A percentile compares a stretch with the other conserved stretches of the same genome.
phyloP scores from a whole-genome alignment of 108 stramenopile genomes.

The Parmales sp. region DNA sequence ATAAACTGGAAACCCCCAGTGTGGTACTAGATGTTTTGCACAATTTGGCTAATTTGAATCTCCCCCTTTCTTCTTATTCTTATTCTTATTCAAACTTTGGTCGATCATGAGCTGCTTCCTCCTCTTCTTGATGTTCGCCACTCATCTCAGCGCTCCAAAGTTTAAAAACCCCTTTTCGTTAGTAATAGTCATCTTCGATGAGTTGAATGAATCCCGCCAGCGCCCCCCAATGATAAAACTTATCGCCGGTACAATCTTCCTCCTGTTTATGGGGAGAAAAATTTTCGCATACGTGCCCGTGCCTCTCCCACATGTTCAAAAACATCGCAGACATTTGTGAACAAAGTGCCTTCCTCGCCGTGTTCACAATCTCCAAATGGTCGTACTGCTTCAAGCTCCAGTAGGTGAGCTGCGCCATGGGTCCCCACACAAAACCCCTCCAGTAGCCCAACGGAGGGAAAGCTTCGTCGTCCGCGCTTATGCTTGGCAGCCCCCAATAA shows the following conservation, averaged over 20 bases:
- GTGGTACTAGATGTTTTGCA: too few species aligned
- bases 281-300: slow-evolving; percentile 29
- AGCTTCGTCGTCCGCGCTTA: slow-evolving; percentile 26
- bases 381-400: slow-evolving; percentile 14
- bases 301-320: slow-evolving; percentile 14
- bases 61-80: too few species aligned
- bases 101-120: too few species aligned
- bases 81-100: too few species aligned
- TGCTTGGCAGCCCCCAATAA: slow-evolving; percentile 29
- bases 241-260: slow-evolving; percentile 19
- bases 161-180: too few species aligned
- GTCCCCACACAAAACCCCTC: slow-evolving; percentile 26
- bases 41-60: too few species aligned
- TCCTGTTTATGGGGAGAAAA: slow-evolving; percentile 16
- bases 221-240: slow-evolving; percentile 30
- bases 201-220: slow-evolving; percentile 18
- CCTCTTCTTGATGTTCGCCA: too few species aligned
- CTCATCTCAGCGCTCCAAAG: too few species aligned
- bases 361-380: background rate
- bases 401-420: slow-evolving; percentile 23
- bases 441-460: slow-evolving; percentile 18
- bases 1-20: too few species aligned
- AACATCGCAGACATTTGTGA: slow-evolving; percentile 23
- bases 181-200: slow-evolving; percentile 17
- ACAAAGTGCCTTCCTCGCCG: slow-evolving; percentile 3